These are phyloP conservation scores for Wickerhamomyces chaumierensis DNA, from an alignment of 805 yeast species.

Conservation along the genomic window DNA sequence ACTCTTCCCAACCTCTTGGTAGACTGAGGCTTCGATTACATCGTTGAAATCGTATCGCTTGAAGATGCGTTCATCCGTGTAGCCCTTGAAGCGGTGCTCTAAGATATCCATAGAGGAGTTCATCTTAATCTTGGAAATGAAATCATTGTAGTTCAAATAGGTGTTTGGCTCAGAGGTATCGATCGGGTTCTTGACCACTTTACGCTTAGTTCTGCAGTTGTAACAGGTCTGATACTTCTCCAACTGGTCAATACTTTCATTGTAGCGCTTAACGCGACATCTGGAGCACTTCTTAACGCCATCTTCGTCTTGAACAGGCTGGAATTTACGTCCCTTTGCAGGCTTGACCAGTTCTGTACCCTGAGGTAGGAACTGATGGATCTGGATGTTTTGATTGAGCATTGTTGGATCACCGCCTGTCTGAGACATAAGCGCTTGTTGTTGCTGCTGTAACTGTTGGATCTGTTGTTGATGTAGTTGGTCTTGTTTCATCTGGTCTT, in stretches of 20 bases:
- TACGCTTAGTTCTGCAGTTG: slow-evolving; percentile 28
- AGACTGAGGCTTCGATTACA: slow-evolving; percentile 21
- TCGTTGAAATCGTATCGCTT: slow-evolving; percentile 21
- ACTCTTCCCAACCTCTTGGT: slow-evolving; percentile 24
- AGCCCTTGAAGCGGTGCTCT: slow-evolving; percentile 25
- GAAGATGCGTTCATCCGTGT: slow-evolving; percentile 20
- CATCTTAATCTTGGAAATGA: slow-evolving; percentile 22
- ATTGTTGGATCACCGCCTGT: too few species aligned
- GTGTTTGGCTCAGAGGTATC: slow-evolving; percentile 15
- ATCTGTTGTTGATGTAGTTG: too few species aligned
- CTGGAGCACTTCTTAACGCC: slow-evolving; percentile 29
- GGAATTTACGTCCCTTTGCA: not conserved
- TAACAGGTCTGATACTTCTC: slow-evolving; percentile 31
- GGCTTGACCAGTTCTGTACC: not conserved
- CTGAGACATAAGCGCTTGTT: too few species aligned
- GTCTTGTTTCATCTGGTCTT: too few species aligned
- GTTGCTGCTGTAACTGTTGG: too few species aligned
- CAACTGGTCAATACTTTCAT: slow-evolving; percentile 23
- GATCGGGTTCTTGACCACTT: slow-evolving; percentile 17
- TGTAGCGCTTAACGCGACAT: slow-evolving; percentile 28
- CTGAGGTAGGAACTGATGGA: not conserved
- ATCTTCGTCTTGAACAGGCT: not conserved
- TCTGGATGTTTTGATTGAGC: not conserved
- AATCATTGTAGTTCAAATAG: slow-evolving; percentile 23
- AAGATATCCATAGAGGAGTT: slow-evolving; percentile 25